A percentile compares a stretch with the other conserved stretches of the same genome.
phyloP scores from a whole-genome alignment of 331 rosid genomes.

The Rhamnella rubrinervis region DNA sequence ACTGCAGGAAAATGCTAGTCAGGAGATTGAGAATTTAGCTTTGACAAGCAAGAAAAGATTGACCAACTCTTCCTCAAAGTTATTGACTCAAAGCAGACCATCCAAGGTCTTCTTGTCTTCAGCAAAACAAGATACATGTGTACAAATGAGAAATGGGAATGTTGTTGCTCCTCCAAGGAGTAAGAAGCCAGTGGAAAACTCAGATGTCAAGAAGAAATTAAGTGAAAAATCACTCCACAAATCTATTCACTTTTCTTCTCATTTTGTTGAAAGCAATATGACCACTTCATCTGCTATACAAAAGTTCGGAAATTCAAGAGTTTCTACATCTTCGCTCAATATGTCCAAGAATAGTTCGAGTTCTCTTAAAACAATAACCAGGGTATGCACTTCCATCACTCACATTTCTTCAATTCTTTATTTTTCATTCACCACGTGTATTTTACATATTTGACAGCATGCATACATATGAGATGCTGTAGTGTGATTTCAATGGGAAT shows the following conservation, averaged over 20 bases:
- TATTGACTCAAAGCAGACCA: conserved; percentile 26
- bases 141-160: conserved; percentile 24
- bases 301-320: conserved; percentile 34
- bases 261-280: conserved; percentile 33
- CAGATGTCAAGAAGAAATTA: conserved; percentile 33
- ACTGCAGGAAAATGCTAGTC: conserved; percentile 36
- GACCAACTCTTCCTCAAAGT: conserved; percentile 38
- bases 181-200: conserved; percentile 34
- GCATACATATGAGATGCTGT: neutral
- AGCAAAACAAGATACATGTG: conserved; percentile 29
- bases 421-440: conserved; percentile 1
- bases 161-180: conserved; percentile 33
- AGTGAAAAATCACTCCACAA: conserved; percentile 40
- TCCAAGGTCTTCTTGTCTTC: conserved; percentile 31
- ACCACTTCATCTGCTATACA: conserved; percentile 27
- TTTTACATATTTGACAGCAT: neutral
- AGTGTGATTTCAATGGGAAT: conserved; percentile 9
- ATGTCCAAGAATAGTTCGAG: conserved; percentile 30
- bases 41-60: conserved; percentile 38
- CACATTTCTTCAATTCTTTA: conserved; percentile 2
- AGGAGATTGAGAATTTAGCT: conserved; percentile 34
- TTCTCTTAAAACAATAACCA: conserved; percentile 26
- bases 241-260: conserved; percentile 47
- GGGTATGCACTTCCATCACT: conserved; percentile 39
- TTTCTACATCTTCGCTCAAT: conserved; percentile 17